Base-by-base conservation (phyloP, 1,284 basidiomycete species). In the Marasmius tenuissimus region DNA sequence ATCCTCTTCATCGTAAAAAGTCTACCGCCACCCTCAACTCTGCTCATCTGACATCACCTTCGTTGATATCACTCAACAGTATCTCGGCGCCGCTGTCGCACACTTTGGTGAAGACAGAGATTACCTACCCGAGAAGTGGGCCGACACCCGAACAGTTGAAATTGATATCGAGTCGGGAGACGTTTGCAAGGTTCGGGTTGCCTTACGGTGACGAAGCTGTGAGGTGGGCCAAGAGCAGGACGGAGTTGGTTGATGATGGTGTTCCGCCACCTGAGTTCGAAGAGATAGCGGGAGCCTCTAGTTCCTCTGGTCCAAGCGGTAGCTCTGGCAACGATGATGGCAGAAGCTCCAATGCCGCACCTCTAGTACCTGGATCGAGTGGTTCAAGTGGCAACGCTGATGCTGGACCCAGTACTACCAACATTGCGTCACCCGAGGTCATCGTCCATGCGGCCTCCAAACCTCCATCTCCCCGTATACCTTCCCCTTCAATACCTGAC, bases 71-170 rank as follows among this genome's bases (percentile, higher is more conserved):
- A 9, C 74, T 83, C 38, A 75, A 80, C 58, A 81, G 81, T 8
- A 85, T 85, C 57, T 83, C 81, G 1, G 64, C 80, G 6, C 84
- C 84, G 7, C 75, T 85, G 3, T 77, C 81, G 5, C 83, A 85
- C 65, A 85, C 84, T 3, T 71, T 79, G 14, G 68, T 78, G 9
- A 78, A 81, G 12, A 82, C 84, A 9, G 79, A 81, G 65, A 82
- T 84, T 63, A 78, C 76, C 1, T 84, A 82, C 60, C 83, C 84
- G 2, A 79, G 76, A 61, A 67, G 76, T 18, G 81, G 81, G 0
- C 80, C 80, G 4, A 86, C 84, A 1, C 78, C 82, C 0, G 82
- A 85, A 61, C 84, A 86, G 63, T 66, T 86, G 54, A 81, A 76
- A 62, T 72, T 84, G 50, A 81, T 86, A 48, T 78, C 78, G 33